Percentiles rank a stretch among this genome's conserved stretches.
Conservation (phyloP, 345 rosid genomes). For the Viola odorata region DNA sequence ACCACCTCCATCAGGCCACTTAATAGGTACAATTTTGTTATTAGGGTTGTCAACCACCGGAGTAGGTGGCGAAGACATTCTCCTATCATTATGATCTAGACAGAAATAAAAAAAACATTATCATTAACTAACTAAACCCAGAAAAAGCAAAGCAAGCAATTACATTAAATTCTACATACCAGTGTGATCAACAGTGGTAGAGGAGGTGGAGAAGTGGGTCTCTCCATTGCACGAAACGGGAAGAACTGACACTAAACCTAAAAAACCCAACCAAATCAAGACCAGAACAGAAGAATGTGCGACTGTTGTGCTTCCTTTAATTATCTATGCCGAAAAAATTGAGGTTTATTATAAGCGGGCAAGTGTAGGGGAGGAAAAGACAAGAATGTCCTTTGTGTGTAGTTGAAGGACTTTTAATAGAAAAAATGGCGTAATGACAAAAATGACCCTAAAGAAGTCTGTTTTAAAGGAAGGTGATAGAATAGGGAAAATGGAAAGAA, state of each 20-base stretch:
- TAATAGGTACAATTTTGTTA: conserved; percentile 28
- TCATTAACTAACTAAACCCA: background rate
- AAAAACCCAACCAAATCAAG: background rate
- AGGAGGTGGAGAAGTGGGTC: background rate
- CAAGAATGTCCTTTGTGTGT: background rate
- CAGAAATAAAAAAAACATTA: background rate
- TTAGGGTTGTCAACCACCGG: background rate
- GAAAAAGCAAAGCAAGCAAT: background rate
- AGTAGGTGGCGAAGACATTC: conserved; percentile 4
- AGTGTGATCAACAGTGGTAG: no score
- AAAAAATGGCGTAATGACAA: background rate
- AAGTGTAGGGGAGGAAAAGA: background rate
- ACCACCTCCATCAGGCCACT: conserved; percentile 72
- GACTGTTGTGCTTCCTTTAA: no score
- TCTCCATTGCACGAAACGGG: conserved; percentile 46
- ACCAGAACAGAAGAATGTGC: background rate
- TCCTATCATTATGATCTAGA: conserved; percentile 6
- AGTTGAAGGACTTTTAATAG: no score
- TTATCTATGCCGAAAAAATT: no score
- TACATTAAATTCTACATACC: background rate
- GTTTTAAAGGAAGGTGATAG: no score
- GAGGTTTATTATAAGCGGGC: no score
- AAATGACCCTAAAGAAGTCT: background rate
- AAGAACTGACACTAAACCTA: background rate
- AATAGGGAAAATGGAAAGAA: no score